Percentiles rank a stretch among this genome's conserved stretches.
phyloP scores from a whole-genome alignment of 2,329 filamentous ascomycete genomes.

The Epichloe glyceriae region DNA sequence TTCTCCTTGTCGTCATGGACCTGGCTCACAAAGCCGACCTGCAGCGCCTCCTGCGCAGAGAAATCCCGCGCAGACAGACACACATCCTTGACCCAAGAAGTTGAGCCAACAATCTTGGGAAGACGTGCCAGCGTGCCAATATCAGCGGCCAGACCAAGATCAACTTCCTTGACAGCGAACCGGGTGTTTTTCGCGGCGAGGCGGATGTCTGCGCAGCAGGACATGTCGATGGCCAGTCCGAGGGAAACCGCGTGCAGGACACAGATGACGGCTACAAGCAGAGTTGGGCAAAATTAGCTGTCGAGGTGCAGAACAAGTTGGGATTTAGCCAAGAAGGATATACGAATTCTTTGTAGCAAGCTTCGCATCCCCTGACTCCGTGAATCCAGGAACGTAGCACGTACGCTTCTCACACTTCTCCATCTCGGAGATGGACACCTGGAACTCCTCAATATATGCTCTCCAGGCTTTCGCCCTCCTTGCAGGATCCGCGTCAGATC shows the following conservation, averaged over 20 bases:
- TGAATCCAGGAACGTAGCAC: not conserved
- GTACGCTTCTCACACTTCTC: slow-evolving; percentile 81
- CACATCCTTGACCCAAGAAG: slow-evolving; percentile 71
- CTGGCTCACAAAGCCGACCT: slow-evolving; percentile 56
- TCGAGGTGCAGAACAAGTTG: too few relatives aligned
- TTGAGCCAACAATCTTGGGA: slow-evolving; percentile 58
- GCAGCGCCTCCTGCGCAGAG: slow-evolving; percentile 51
- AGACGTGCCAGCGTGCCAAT: slow-evolving; percentile 63
- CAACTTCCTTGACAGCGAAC: slow-evolving; percentile 68
- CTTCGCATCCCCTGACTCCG: too few relatives aligned
- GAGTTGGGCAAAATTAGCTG: too few relatives aligned
- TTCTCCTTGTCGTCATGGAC: slow-evolving; percentile 51
- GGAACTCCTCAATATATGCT: slow-evolving; percentile 65
- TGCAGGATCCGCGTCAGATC: slow-evolving; percentile 39
- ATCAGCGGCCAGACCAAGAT: slow-evolving; percentile 69
- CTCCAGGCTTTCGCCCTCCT: slow-evolving; percentile 50
- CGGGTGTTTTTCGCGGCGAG: slow-evolving; percentile 46
- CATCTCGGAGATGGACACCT: slow-evolving; percentile 60
- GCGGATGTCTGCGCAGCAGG: slow-evolving; percentile 57
- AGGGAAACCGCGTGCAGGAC: slow-evolving; percentile 68
- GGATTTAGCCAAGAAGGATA: too few relatives aligned
- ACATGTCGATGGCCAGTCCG: slow-evolving; percentile 66
- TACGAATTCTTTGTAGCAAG: too few relatives aligned
- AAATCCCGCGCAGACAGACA: slow-evolving; percentile 60
- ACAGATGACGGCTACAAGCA: slow-evolving; percentile 55